phyloP scores from a whole-genome alignment of 768 basidiomycete genomes.

The Tylopilus cervinicoccineus region DNA sequence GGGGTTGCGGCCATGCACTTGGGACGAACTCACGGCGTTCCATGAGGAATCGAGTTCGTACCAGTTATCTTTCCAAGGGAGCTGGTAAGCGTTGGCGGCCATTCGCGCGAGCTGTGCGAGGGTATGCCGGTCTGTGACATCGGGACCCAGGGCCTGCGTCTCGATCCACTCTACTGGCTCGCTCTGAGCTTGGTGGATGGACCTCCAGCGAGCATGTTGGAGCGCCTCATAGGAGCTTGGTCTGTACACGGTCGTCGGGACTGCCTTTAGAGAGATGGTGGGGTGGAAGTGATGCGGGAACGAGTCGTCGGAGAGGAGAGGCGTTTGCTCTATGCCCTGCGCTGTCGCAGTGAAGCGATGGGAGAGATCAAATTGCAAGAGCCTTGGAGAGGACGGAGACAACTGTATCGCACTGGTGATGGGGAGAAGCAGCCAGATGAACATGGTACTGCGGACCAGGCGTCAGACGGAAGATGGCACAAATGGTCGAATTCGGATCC shows the following conservation, averaged over 20 bases:
- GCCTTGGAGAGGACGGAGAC: neutral
- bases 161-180: slow-evolving; percentile 65
- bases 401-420: slow-evolving; percentile 2
- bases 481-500: slow-evolving; percentile 1
- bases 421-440: neutral
- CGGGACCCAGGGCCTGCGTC: slow-evolving; percentile 64
- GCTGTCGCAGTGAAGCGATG: slow-evolving; percentile 9
- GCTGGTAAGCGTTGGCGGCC: slow-evolving; percentile 84
- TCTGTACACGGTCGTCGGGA: slow-evolving; percentile 51
- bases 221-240: slow-evolving; percentile 51
- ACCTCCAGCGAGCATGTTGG: slow-evolving; percentile 50
- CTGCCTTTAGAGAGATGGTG: slow-evolving; percentile 37
- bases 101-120: slow-evolving; percentile 81
- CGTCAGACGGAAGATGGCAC: neutral
- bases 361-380: slow-evolving; percentile 22
- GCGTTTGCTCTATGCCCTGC: slow-evolving; percentile 2
- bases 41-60: slow-evolving; percentile 73
- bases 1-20: neutral
- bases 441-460: neutral
- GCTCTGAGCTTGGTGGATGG: slow-evolving; percentile 45
- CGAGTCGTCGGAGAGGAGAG: slow-evolving; percentile 4
- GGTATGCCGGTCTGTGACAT: slow-evolving; percentile 76
- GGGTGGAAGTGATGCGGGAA: slow-evolving; percentile 7
- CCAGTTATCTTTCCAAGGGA: slow-evolving; percentile 71
- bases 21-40: slow-evolving; percentile 46